These are phyloP conservation scores for Geotrichum bryndzae DNA, from an alignment of 1,139 yeast genomes.

Conservation along the genomic window DNA sequence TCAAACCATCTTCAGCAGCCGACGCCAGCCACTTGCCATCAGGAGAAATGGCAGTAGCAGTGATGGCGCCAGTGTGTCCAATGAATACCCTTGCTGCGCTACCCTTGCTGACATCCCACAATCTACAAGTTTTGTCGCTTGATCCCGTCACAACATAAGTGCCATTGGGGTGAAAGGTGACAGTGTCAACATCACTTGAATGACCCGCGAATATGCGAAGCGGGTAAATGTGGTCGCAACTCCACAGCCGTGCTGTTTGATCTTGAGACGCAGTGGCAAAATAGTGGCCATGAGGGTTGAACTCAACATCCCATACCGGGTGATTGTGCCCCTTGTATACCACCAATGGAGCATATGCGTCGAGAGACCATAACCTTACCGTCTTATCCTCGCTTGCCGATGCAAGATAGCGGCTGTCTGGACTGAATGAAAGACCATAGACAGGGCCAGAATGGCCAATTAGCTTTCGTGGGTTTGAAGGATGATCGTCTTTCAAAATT, in stretches of 20 bases:
- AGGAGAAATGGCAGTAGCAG: conserved; percentile 83
- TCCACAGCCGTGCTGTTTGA: conserved; percentile 96
- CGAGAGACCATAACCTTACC: conserved; percentile 89
- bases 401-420: conserved; percentile 75
- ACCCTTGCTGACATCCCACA: conserved; percentile 96
- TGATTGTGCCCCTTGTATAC: conserved; percentile 95
- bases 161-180: conserved; percentile 93
- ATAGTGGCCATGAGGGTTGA: conserved; percentile 93
- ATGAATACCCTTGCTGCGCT: conserved; percentile 87
- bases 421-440: conserved; percentile 83
- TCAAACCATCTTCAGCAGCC: conserved; percentile 88
- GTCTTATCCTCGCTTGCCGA: conserved; percentile 91
- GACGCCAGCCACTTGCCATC: conserved; percentile 96
- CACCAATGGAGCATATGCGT: conserved; percentile 81
- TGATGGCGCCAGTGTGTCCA: conserved; percentile 88
- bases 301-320: conserved; percentile 96
- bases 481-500: conserved; percentile 53
- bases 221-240: conserved; percentile 96
- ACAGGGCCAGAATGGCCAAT: conserved; percentile 95
- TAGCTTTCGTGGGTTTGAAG: conserved; percentile 47
- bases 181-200: conserved; percentile 91
- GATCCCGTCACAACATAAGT: conserved; percentile 93
- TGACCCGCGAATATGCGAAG: conserved; percentile 96
- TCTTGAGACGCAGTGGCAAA: conserved; percentile 97
- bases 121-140: conserved; percentile 87